phyloP scores from a whole-genome alignment of 1,139 yeast species.

The Yamadazyma oceani region DNA sequence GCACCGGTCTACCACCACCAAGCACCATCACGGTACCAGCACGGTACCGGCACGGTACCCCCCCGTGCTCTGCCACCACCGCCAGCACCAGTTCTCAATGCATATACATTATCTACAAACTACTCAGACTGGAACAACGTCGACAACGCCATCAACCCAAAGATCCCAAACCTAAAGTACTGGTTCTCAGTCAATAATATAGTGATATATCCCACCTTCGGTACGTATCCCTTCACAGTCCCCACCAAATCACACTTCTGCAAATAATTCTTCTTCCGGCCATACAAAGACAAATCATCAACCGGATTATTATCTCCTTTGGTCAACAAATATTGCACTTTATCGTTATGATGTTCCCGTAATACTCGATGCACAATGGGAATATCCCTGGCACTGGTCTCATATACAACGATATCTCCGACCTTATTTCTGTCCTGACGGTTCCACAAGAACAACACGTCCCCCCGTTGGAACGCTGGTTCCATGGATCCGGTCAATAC shows the following conservation, averaged over 20 bases:
- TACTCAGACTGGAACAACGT: constrained; percentile 37
- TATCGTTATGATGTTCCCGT: constrained; percentile 64
- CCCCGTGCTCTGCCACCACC: no score
- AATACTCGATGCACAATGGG: constrained; percentile 96
- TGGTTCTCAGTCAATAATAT: constrained; percentile 88
- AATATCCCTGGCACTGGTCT: constrained; percentile 72
- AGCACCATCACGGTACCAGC: not conserved
- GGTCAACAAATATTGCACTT: constrained; percentile 77
- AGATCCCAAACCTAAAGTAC: constrained; percentile 67
- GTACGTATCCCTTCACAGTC: constrained; percentile 86
- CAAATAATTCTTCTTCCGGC: constrained; percentile 72
- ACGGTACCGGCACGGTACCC: no score
- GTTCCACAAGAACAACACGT: constrained; percentile 88
- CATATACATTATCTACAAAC: not conserved
- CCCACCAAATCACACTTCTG: constrained; percentile 85
- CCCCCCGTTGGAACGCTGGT: constrained; percentile 99
- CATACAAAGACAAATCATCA: constrained; percentile 86
- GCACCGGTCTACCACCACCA: constrained; percentile 8
- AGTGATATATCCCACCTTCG: constrained; percentile 89
- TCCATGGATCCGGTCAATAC: constrained; percentile 99
- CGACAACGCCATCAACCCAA: constrained; percentile 67
- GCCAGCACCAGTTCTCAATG: no score
- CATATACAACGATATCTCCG: constrained; percentile 98
- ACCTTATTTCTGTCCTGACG: constrained; percentile 65
- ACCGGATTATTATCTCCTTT: constrained; percentile 96